phyloP scores from a whole-genome alignment of 2,329 filamentous ascomycete genomes.

The Neoscytalidium dimidiatum region DNA sequence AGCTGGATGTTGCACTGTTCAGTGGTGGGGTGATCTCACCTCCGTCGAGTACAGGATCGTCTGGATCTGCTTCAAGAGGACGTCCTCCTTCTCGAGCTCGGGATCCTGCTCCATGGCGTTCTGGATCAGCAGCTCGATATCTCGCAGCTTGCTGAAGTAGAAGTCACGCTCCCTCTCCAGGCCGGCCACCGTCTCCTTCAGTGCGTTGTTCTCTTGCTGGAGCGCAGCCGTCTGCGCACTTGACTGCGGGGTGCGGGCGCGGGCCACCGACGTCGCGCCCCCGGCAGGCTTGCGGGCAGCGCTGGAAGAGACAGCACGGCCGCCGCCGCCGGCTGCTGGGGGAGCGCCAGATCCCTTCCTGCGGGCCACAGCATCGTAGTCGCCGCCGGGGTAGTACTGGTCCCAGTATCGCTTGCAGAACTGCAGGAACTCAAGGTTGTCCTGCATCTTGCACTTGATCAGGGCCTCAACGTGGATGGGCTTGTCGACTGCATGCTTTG shows the following conservation, averaged over 20 bases:
- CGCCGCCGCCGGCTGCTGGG: slow-evolving; percentile 44
- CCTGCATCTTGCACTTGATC: slow-evolving; percentile 99
- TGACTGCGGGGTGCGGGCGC: slow-evolving; percentile 45
- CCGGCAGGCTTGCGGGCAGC: slow-evolving; percentile 47
- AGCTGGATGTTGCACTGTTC: not conserved
- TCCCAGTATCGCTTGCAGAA: slow-evolving; percentile 98
- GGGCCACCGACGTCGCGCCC: slow-evolving; percentile 40
- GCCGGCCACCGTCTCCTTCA: slow-evolving; percentile 94
- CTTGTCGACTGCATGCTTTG: slow-evolving; percentile 84
- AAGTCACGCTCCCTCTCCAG: slow-evolving; percentile 97
- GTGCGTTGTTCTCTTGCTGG: slow-evolving; percentile 78
- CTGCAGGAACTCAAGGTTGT: slow-evolving; percentile 98
- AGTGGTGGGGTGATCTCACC: slow-evolving; percentile 40
- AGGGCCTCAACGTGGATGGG: slow-evolving; percentile 85
- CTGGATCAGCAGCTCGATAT: slow-evolving; percentile 94
- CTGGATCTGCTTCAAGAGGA: slow-evolving; percentile 94
- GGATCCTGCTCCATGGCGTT: slow-evolving; percentile 90
- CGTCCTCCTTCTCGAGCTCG: slow-evolving; percentile 90
- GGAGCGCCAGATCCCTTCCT: slow-evolving; percentile 75
- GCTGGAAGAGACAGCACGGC: slow-evolving; percentile 45
- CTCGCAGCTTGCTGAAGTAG: slow-evolving; percentile 97
- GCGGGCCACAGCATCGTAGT: slow-evolving; percentile 87
- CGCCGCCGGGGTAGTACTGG: slow-evolving; percentile 93
- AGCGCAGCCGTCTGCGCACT: slow-evolving; percentile 70
- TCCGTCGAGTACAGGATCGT: slow-evolving; percentile 96